phyloP scores from a whole-genome alignment of 2,329 filamentous ascomycete genomes.

The Fusarium concolor region DNA sequence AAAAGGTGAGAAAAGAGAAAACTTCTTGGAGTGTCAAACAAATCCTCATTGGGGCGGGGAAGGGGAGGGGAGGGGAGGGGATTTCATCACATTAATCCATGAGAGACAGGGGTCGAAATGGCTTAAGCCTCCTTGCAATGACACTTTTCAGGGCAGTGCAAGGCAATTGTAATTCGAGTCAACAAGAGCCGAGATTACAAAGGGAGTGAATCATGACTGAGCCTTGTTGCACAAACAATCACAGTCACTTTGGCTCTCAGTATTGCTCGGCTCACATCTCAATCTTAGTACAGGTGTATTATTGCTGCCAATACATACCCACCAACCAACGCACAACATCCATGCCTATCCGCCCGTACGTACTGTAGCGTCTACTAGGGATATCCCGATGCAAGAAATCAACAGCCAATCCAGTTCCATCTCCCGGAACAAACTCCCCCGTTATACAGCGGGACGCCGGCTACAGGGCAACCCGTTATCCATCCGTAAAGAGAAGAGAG shows the following conservation, averaged over 20 bases:
- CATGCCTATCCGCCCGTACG: background rate
- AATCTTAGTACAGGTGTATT: background rate
- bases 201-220: background rate
- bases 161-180: background rate
- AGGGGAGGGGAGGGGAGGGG: background rate
- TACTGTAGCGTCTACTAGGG: slow-evolving; percentile 3
- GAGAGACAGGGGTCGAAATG: slow-evolving; percentile 25
- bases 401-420: slow-evolving; percentile 3
- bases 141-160: background rate
- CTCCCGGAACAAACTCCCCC: slow-evolving; percentile 1
- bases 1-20: slow-evolving; percentile 20
- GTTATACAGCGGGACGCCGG: background rate
- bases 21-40: background rate
- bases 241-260: background rate
- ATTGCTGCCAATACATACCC: background rate
- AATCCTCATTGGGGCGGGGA: slow-evolving; percentile 13
- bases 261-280: background rate
- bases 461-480: background rate
- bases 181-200: background rate
- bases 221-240: background rate
- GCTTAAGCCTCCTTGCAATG: no score
- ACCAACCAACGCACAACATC: slow-evolving; percentile 15
- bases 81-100: background rate
- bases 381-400: slow-evolving; percentile 21
- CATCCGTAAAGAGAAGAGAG: background rate